Evolutionary conservation across 805 yeast genomes (phyloP), one percentile per base, ranked within the genome.

Genomic region (Candida ulmi): DNA sequence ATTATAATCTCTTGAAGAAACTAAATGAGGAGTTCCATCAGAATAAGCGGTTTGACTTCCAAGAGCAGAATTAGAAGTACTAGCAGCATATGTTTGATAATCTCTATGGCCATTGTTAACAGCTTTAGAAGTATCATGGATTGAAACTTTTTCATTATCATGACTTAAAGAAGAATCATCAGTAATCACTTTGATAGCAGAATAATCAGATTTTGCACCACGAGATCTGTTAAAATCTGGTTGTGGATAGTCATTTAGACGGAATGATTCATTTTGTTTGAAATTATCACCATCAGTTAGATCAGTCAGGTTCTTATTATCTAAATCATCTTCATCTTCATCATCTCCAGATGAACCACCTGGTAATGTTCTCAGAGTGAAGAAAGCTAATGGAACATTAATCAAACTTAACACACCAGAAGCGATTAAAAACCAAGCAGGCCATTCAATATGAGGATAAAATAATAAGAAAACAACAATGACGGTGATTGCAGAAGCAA

Each of bases 391-490:
- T 6, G 83, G 74, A 2, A 80, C 43, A 2, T 78, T 60, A 2
- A 78, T 39, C 42, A 84, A 61, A 40, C 71, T 69, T 39, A 79
- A 60, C 0, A 69, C 81, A 11, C 85, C 82, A 4, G 86, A 72
- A 2, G 83, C 88, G 23, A 83, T 70, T 51, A 81, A 65, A 26
- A 80, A 55, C 90, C 91, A 84, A 8, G 80, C 69, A n/a, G 79
- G 69, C 90, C 90, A 84, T 7, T 69, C 61, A 15, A 81, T 68
- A 44, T 79, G 65, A 8, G 93, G 93, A 49, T 68, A 72, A 56
- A 80, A 84, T 13, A 77, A 62, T 36, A 85, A 51, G 29, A 83
- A 68, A 0, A 67, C 65, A 23, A 79, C 70, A 11, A 84, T 60
- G 39, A 83, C 74, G 18, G 72, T 61, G 30, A 83, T 46, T 1